Percentiles rank a stretch among this genome's conserved stretches.
These are phyloP conservation scores for Sugiyamaella lignohabitans DNA, from an alignment of 805 yeast genomes.

Conservation along the genomic window DNA sequence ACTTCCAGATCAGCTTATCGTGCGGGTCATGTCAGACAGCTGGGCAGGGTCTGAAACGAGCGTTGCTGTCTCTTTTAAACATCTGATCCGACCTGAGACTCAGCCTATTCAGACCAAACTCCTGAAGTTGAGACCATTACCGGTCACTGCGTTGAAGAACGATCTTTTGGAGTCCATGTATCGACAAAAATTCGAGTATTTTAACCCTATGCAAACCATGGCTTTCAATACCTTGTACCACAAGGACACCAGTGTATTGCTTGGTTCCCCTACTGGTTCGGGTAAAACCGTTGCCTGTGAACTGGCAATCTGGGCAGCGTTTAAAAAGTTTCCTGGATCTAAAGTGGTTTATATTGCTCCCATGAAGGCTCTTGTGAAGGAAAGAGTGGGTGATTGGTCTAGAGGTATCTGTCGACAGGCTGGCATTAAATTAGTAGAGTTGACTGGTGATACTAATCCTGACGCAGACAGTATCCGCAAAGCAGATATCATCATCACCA, in stretches of 20 bases:
- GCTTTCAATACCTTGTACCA: constrained; percentile 84
- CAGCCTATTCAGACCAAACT: constrained; percentile 81
- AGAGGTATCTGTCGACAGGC: constrained; percentile 41
- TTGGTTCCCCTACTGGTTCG: constrained; percentile 98
- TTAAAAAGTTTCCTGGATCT: constrained; percentile 69
- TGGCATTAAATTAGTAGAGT: constrained; percentile 56
- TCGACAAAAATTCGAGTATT: constrained; percentile 61
- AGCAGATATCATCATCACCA: constrained; percentile 73
- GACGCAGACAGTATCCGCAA: constrained; percentile 57
- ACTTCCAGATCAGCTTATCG: constrained; percentile 79
- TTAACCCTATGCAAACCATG: constrained; percentile 99
- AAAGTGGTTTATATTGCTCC: constrained; percentile 84
- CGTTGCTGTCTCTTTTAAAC: constrained; percentile 80
- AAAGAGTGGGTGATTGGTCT: constrained; percentile 78
- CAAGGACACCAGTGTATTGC: constrained; percentile 69
- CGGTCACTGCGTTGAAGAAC: constrained; percentile 71
- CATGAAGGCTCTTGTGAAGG: constrained; percentile 81
- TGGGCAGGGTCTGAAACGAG: constrained; percentile 85
- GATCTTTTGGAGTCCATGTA: constrained; percentile 63
- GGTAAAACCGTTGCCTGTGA: constrained; percentile 98
- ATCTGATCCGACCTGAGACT: constrained; percentile 79
- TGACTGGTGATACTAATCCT: constrained; percentile 79
- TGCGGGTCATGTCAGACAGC: constrained; percentile 70
- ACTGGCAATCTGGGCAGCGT: constrained; percentile 95
- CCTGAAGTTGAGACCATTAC: constrained; percentile 76